phyloP scores from a whole-genome alignment of 768 basidiomycete genomes.

The Galerina sulciceps region DNA sequence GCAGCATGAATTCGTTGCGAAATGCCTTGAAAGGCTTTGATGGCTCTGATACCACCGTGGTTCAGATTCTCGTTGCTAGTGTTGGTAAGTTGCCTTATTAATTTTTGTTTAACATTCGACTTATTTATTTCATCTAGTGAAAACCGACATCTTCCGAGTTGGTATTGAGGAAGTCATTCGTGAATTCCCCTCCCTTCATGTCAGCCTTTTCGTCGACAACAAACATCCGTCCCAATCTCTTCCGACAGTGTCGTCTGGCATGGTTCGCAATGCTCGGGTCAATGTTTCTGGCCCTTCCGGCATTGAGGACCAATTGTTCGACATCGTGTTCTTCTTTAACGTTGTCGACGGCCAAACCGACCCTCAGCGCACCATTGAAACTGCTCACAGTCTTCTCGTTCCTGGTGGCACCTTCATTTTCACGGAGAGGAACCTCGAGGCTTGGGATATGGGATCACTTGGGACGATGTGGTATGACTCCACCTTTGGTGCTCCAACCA shows the following conservation, averaged over 20 bases:
- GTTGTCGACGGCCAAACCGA: background rate
- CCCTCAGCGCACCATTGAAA: constrained; percentile 5
- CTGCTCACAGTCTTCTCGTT: constrained; percentile 4
- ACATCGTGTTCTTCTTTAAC: constrained; percentile 13
- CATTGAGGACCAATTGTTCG: constrained; percentile 13
- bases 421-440: constrained; percentile 10
- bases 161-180: constrained; percentile 3
- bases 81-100: constrained; percentile 1
- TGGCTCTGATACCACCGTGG: background rate
- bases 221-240: constrained; percentile 7
- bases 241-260: constrained; percentile 5
- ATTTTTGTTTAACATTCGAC: background rate
- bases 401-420: constrained; percentile 13
- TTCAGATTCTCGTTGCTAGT: constrained; percentile 7
- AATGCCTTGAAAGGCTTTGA: constrained; percentile 3
- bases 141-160: constrained; percentile 10
- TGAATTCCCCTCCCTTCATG: constrained; percentile 6
- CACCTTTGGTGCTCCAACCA: constrained; percentile 4
- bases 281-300: background rate
- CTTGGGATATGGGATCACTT: constrained; percentile 10
- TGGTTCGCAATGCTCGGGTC: constrained; percentile 7
- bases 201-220: constrained; percentile 13
- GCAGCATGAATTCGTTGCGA: constrained; percentile 6
- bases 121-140: constrained; percentile 1
- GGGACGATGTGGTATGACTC: constrained; percentile 14